Percentiles rank a stretch among this genome's conserved stretches.
phyloP scores from a whole-genome alignment of 2,329 filamentous ascomycete species.

The Colletotrichum liaoningense region DNA sequence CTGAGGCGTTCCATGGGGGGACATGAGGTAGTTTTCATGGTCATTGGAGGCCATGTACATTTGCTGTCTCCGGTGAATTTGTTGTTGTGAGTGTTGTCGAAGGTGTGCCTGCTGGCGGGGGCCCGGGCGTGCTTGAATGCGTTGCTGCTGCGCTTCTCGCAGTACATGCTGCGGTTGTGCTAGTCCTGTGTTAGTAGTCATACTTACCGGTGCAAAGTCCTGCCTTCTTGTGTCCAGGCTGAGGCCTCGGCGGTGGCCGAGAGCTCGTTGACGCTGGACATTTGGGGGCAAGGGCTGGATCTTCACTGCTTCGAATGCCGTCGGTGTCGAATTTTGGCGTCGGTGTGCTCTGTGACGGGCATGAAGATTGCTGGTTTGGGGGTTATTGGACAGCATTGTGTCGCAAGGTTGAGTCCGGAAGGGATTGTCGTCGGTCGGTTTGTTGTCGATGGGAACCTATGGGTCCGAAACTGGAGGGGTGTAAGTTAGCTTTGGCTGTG shows the following conservation, averaged over 20 bases:
- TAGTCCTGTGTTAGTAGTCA: constrained; percentile 66
- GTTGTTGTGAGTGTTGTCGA: constrained; percentile 50
- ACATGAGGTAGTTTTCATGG: constrained; percentile 68
- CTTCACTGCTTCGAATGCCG: constrained; percentile 80
- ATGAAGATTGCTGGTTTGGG: constrained; percentile 75
- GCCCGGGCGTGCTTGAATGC: constrained; percentile 81
- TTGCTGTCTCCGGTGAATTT: constrained; percentile 51
- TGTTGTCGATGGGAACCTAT: constrained; percentile 63
- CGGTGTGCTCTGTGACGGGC: constrained; percentile 81
- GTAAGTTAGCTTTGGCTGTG: constrained; percentile 41
- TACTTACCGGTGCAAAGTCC: constrained; percentile 65
- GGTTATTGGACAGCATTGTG: constrained; percentile 81
- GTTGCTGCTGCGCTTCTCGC: constrained; percentile 92
- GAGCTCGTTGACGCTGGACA: constrained; percentile 55
- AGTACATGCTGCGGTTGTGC: constrained; percentile 78
- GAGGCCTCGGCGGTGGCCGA: constrained; percentile 82
- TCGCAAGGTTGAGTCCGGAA: constrained; percentile 78
- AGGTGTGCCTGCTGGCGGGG: constrained; percentile 49
- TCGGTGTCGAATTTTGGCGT: constrained; percentile 88
- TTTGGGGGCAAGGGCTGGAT: constrained; percentile 70
- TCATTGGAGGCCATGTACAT: constrained; percentile 45
- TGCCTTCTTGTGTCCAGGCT: constrained; percentile 80
- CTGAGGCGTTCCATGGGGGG: constrained; percentile 66
- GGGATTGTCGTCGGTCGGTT: constrained; percentile 62
- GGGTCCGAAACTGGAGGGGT: constrained; percentile 54